These are phyloP conservation scores for Pachyrhizus erosus DNA, from an alignment of 306 rosid species.

Conservation along the genomic window DNA sequence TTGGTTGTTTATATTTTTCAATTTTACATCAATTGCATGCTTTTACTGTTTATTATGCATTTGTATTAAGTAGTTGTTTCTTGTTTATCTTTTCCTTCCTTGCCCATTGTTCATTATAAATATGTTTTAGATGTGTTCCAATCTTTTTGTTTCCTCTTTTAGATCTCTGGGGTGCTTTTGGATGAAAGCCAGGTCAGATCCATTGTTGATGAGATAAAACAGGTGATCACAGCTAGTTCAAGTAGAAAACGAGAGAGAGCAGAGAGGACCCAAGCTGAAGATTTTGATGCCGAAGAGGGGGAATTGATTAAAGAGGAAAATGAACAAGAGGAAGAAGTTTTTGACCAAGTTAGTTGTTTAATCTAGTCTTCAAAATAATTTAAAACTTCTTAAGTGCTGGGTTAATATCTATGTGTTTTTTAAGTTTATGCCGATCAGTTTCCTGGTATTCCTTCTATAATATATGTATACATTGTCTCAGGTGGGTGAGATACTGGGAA, in stretches of 20 bases:
- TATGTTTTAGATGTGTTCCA: conserved; percentile 14
- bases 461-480: conserved; percentile 44
- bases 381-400: not conserved
- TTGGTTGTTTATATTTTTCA: conserved; percentile 1
- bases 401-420: not conserved
- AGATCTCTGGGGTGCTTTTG: conserved; percentile 90
- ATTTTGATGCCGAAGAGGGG: conserved; percentile 94
- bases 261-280: conserved; percentile 92
- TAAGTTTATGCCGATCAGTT: conserved; percentile 9
- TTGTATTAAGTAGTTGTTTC: not conserved
- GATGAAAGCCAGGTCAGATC: conserved; percentile 90
- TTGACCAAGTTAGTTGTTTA: conserved; percentile 83
- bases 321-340: conserved; percentile 99
- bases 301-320: conserved; percentile 96
- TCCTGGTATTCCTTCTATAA: conserved; percentile 29
- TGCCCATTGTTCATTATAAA: not conserved
- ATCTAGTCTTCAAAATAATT: not conserved
- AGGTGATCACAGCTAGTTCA: conserved; percentile 94
- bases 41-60: conserved; percentile 15
- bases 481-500: conserved; percentile 99
- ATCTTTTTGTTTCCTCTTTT: conserved; percentile 34
- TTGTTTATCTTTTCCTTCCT: not conserved
- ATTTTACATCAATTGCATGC: not conserved
- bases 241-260: conserved; percentile 89
- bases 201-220: conserved; percentile 88